These are phyloP conservation scores for Fusarium caatingaense DNA, from an alignment of 2,329 filamentous ascomycete genomes.

Conservation along the genomic window DNA sequence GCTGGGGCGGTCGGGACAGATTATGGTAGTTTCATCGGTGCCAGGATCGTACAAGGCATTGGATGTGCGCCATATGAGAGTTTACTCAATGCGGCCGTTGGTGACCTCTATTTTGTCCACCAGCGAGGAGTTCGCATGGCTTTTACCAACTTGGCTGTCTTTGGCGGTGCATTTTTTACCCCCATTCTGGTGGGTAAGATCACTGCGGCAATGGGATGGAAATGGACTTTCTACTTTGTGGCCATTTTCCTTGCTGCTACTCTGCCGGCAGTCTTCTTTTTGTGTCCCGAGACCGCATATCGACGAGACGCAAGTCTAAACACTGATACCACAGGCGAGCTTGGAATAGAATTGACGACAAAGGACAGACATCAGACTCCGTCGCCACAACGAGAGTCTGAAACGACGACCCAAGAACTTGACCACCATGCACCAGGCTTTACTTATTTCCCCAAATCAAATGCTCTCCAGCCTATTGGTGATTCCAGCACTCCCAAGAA, in stretches of 20 bases:
- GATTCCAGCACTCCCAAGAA: slow-evolving; percentile 59
- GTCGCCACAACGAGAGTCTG: slow-evolving; percentile 12
- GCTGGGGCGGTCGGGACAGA: slow-evolving; percentile 74
- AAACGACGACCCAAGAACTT: not conserved
- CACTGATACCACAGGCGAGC: slow-evolving; percentile 67
- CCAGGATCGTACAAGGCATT: slow-evolving; percentile 86
- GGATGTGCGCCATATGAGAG: slow-evolving; percentile 91
- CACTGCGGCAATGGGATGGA: slow-evolving; percentile 79
- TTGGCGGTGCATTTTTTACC: slow-evolving; percentile 72
- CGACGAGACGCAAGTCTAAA: slow-evolving; percentile 74
- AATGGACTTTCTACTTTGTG: slow-evolving; percentile 89
- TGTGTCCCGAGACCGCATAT: slow-evolving; percentile 88
- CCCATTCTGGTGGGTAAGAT: slow-evolving; percentile 93
- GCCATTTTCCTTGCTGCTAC: slow-evolving; percentile 82
- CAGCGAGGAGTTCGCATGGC: slow-evolving; percentile 90
- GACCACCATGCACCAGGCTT: slow-evolving; percentile 38
- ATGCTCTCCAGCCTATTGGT: slow-evolving; percentile 51
- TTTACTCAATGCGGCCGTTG: slow-evolving; percentile 87
- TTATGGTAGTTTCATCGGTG: slow-evolving; percentile 79
- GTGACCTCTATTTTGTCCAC: slow-evolving; percentile 91
- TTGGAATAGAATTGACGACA: slow-evolving; percentile 44
- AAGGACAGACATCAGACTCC: slow-evolving; percentile 25
- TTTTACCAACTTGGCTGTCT: slow-evolving; percentile 69
- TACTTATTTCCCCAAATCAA: slow-evolving; percentile 49
- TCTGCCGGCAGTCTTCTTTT: slow-evolving; percentile 78